A percentile compares a stretch with the other conserved stretches of the same genome.
phyloP scores from a whole-genome alignment of 1,284 basidiomycete genomes.

The Athelia sp. region DNA sequence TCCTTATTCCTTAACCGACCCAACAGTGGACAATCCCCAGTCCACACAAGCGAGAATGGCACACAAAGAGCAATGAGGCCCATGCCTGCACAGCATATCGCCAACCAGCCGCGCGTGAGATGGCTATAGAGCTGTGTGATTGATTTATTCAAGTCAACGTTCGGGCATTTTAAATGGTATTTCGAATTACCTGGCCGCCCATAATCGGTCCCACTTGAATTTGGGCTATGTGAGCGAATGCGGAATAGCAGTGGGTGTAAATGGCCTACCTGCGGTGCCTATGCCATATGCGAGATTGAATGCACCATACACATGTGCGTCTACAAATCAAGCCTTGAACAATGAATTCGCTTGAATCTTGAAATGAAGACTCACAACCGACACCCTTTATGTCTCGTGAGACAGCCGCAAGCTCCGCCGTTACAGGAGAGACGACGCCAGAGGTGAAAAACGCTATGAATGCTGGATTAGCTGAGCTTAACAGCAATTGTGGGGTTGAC shows the following conservation, averaged over 20 bases:
- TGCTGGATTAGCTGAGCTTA: slow-evolving; percentile 5
- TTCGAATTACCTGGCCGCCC: slow-evolving; percentile 51
- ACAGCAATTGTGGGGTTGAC: slow-evolving; percentile 10
- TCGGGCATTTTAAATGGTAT: slow-evolving; percentile 2
- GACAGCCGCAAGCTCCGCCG: slow-evolving; percentile 58
- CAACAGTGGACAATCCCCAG: slow-evolving; percentile 41
- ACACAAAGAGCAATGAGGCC: slow-evolving; percentile 35
- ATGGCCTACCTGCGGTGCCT: slow-evolving; percentile 44
- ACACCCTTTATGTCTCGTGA: slow-evolving; percentile 51
- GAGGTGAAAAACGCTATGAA: slow-evolving; percentile 53
- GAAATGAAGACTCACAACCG: slow-evolving; percentile 46
- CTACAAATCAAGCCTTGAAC: slow-evolving; percentile 22
- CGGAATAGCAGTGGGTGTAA: slow-evolving; percentile 3
- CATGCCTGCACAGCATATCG: slow-evolving; percentile 41
- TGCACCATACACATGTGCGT: slow-evolving; percentile 62
- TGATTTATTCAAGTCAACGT: neutral
- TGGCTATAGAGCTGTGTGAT: slow-evolving; percentile 54
- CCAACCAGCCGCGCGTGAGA: slow-evolving; percentile 49
- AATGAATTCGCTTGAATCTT: slow-evolving; percentile 9
- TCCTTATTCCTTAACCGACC: too few species aligned
- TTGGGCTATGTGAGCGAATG: neutral
- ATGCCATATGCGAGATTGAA: slow-evolving; percentile 68
- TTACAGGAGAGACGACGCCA: slow-evolving; percentile 53
- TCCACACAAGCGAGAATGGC: slow-evolving; percentile 37
- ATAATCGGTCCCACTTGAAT: slow-evolving; percentile 59